Evolutionary conservation across 2,329 filamentous ascomycete genomes (phyloP).

Genomic region (Hymenoscyphus scutula): DNA sequence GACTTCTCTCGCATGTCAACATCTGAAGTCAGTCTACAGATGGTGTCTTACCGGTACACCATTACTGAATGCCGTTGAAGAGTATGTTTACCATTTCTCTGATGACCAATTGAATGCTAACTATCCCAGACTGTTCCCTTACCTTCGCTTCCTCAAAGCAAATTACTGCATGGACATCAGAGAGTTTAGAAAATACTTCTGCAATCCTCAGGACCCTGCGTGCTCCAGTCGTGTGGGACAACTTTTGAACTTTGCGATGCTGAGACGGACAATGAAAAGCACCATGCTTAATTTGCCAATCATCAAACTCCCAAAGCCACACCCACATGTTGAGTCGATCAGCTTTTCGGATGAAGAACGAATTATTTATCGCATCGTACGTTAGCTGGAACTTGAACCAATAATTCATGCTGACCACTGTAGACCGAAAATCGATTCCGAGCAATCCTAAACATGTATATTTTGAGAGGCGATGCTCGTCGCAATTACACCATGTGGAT

Average conservation of each 20-base stretch:
- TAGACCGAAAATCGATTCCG: slow-evolving; percentile 39
- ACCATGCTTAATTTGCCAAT: slow-evolving; percentile 52
- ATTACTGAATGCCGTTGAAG: slow-evolving; percentile 32
- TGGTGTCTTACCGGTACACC: slow-evolving; percentile 38
- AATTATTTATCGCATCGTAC: slow-evolving; percentile 53
- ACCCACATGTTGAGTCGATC: slow-evolving; percentile 41
- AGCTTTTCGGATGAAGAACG: slow-evolving; percentile 52
- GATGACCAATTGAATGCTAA: background rate
- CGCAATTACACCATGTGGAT: slow-evolving; percentile 30
- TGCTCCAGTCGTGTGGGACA: slow-evolving; percentile 26
- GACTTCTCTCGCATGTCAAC: slow-evolving; percentile 46
- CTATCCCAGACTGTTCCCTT: slow-evolving; percentile 32
- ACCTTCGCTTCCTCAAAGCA: slow-evolving; percentile 35
- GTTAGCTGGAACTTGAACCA: no score
- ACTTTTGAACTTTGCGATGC: slow-evolving; percentile 44
- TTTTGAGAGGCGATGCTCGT: slow-evolving; percentile 21
- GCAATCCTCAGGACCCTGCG: slow-evolving; percentile 27
- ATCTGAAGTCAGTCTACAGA: slow-evolving; percentile 31
- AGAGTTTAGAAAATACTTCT: slow-evolving; percentile 34
- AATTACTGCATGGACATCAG: slow-evolving; percentile 30
- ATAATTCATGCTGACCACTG: slow-evolving; percentile 17
- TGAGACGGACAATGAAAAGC: slow-evolving; percentile 54
- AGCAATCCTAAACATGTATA: slow-evolving; percentile 28
- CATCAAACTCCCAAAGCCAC: slow-evolving; percentile 51
- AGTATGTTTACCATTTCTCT: slow-evolving; percentile 23